A percentile compares a stretch with the other conserved stretches of the same genome.
Evolutionary conservation across 164 flowering plant species (phyloP).

Genomic region (Chimonanthus salicifolius): DNA sequence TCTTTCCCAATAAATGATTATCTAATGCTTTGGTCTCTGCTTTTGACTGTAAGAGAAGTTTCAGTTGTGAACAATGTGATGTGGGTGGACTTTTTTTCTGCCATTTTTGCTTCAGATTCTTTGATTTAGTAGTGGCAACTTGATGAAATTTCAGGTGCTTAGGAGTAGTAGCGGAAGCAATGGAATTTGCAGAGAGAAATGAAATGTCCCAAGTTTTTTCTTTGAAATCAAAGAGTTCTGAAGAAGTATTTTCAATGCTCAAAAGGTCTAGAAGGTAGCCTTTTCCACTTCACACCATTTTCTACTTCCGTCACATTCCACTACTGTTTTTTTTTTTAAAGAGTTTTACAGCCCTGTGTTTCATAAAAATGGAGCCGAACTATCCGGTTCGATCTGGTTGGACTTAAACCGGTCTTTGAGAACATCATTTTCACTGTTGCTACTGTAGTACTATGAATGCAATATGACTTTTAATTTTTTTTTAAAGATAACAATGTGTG

Average conservation of each 20-base stretch:
- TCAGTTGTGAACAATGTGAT: background rate
- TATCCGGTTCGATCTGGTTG: too few species aligned
- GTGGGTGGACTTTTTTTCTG: background rate
- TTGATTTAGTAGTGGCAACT: background rate
- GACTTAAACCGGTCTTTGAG: too few species aligned
- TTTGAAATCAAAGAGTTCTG: conserved; percentile 25
- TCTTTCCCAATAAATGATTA: background rate
- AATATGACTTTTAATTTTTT: too few species aligned
- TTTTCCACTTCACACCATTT: conserved; percentile 2
- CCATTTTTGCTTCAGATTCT: background rate
- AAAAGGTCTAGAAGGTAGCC: conserved; percentile 42
- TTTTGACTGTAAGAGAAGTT: conserved; percentile 10
- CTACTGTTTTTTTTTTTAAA: background rate
- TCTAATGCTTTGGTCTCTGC: conserved; percentile 3
- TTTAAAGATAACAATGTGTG: too few species aligned
- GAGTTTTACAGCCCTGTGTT: too few species aligned
- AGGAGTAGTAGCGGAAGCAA: conserved; percentile 14
- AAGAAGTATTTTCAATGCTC: conserved; percentile 34
- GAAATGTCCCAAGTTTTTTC: conserved; percentile 29
- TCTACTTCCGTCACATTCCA: background rate
- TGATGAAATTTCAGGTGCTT: conserved; percentile 24
- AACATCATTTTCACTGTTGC: too few species aligned
- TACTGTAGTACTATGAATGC: too few species aligned
- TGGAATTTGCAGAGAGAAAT: conserved; percentile 20
- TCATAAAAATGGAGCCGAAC: too few species aligned